Evolutionary conservation across 2,329 filamentous ascomycete genomes (phyloP).

Genomic region (Apiospora arundinis): DNA sequence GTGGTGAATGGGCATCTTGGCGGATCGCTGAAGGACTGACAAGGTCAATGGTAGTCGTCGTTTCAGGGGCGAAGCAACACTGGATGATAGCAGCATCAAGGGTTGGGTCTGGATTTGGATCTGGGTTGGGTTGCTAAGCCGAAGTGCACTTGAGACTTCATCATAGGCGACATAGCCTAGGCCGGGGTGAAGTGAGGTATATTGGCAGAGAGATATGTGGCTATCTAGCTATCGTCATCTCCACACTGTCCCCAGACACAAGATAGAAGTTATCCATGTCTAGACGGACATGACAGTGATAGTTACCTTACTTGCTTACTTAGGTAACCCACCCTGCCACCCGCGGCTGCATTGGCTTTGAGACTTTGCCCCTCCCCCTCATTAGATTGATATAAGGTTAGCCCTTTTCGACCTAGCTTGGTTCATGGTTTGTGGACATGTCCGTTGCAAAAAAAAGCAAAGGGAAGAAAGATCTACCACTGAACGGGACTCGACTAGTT

Average conservation of each 20-base stretch:
- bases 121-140: background rate
- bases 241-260: background rate
- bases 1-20: slow-evolving; percentile 78
- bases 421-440: no score
- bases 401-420: background rate
- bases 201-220: background rate
- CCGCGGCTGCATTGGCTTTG: no score
- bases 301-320: no score
- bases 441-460: background rate
- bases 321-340: background rate
- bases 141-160: background rate
- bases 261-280: background rate
- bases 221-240: background rate
- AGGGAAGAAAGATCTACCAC: background rate
- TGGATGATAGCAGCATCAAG: background rate
- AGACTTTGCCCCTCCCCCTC: background rate
- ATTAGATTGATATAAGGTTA: background rate
- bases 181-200: background rate
- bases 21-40: slow-evolving; percentile 33
- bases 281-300: no score
- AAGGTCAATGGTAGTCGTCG: background rate
- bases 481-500: background rate
- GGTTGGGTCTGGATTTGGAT: no score
- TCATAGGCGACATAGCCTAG: background rate
- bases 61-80: background rate